Evolutionary conservation across 148 eudicot species (phyloP), one percentile per base, ranked within the genome.

Genomic region (Hydrangea macrophylla): DNA sequence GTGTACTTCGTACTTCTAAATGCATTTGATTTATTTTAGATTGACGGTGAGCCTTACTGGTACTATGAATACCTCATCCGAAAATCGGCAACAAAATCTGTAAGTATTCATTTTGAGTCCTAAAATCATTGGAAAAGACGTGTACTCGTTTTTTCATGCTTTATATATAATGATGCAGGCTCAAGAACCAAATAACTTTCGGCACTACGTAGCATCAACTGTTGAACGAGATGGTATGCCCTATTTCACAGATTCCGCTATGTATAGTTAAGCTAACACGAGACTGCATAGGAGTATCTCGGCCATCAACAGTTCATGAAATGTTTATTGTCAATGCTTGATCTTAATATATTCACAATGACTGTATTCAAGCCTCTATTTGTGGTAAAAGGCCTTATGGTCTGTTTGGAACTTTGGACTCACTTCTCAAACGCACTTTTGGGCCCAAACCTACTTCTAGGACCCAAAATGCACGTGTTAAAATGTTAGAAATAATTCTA

Each of bases 141-240:
- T 24, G 62, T 65, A 31, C 31, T 36, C n/a, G 59, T 40, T 42
- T 9, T 58, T 5, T 58, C 26, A 57, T 67, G 22, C 12, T 28
- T 2, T 30, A 50, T 60, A 32, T 65, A 30, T 26, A 58, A 69
- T 68, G 67, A 60, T 80, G 79, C 75, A 92, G 97, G 88, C 63
- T 8, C 81, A 74, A 67, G 92, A 84, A 54, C 65, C 98, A 54
- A 92, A 83, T 60, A 75, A 72, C 30, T 92, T 60, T 60, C 82
- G 98, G 59, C 98, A 92, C 72, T 92, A 84, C 72, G 78, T 92
- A 62, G 85, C 91, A 72, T 75, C 91, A 44, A 89, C 98, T 30
- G 87, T 83, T 42, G 98, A 89, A 81, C 92, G 98, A 55, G 98
- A 92, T 79, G 97, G 97, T 92, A 82, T n/a, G n/a, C n/a, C n/a